Base-by-base conservation (phyloP, 2,329 filamentous ascomycete species). In the Pseudocercospora fijiensis region DNA sequence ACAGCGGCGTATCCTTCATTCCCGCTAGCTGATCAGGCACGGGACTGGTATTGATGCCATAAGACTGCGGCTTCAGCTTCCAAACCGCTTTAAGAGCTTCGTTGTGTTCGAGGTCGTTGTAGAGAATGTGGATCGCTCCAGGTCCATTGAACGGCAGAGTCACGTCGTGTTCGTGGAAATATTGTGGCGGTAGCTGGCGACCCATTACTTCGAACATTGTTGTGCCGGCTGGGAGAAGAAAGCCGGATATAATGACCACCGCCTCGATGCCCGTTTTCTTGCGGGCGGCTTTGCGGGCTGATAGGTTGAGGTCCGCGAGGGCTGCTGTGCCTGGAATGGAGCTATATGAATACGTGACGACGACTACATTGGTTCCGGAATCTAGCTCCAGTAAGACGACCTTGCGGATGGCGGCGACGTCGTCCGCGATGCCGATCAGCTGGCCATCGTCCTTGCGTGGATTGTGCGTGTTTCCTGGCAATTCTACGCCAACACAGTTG, bases 131-230 rank as follows among this genome's bases (percentile, higher is more conserved):
- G 2, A 65, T 58, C 1, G 60, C 60, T 11, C 65, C 64, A 11
- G 58, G 56, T 1, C 64, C 64, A 37, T 57, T 57, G 52, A 66
- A 66, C 0, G 65, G 65, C 7, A 64, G 62, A 16, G 65, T 64
- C 3, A 27, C 26, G n/a, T 66, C 62, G 24, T 20, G 28, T 13
- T 57, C 53, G 47, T 62, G 49, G 4, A 62, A 28, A 13, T 64
- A 66, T 37, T 66, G 65, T 1, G 62, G 65, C 3, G 60, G 55
- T 9, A 62, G 49, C 13, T 62, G 52, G 7, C 65, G 56, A 24
- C 58, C 58, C 56, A 64, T 64, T 7, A 57, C 28, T 0, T 63
- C 58, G 9, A 64, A 30, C 59, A 64, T 61, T 4, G 49, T 59
- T 24, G 33, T 51, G 11, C 56, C 47, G 1, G 56, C 24, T 3